Percentiles rank a stretch among this genome's conserved stretches.
These are phyloP conservation scores for Zymoseptoria pseudotritici DNA, from an alignment of 2,329 filamentous ascomycete genomes.

Conservation along the genomic window DNA sequence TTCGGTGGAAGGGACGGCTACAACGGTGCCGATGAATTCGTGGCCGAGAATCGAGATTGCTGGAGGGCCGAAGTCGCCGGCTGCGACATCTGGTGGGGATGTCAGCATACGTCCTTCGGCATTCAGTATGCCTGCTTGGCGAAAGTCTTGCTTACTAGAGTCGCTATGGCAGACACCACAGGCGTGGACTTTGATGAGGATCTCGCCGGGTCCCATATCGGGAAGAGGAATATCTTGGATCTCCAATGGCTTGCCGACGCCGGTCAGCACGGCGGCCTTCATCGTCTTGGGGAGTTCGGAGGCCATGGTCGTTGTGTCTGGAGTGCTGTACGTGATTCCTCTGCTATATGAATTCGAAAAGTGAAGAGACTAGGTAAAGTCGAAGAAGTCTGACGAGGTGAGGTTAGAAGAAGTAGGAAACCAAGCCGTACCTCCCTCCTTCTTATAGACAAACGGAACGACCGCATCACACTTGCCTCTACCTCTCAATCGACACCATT, in stretches of 20 bases:
- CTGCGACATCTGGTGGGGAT: slow-evolving; percentile 39
- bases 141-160: slow-evolving; percentile 8
- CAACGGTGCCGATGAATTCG: slow-evolving; percentile 62
- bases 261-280: slow-evolving; percentile 57
- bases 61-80: slow-evolving; percentile 46
- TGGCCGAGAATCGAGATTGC: slow-evolving; percentile 46
- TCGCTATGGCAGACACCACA: slow-evolving; percentile 68
- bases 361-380: not conserved
- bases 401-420: not conserved
- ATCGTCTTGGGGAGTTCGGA: slow-evolving; percentile 51
- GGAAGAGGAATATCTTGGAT: slow-evolving; percentile 55
- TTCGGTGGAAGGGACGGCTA: slow-evolving; percentile 48
- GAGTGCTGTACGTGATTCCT: too few species aligned
- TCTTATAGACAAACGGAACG: not conserved
- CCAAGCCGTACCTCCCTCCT: not conserved
- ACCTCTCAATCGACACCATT: not conserved
- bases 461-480: not conserved
- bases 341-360: too few species aligned
- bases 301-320: slow-evolving; percentile 3
- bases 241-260: slow-evolving; percentile 44
- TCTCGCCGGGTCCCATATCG: slow-evolving; percentile 48
- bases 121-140: too few species aligned
- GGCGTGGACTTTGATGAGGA: slow-evolving; percentile 64
- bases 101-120: slow-evolving; percentile 5
- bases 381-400: not conserved